phyloP scores from a whole-genome alignment of 148 eudicot species.

The Mesembryanthemum crystallinum region DNA sequence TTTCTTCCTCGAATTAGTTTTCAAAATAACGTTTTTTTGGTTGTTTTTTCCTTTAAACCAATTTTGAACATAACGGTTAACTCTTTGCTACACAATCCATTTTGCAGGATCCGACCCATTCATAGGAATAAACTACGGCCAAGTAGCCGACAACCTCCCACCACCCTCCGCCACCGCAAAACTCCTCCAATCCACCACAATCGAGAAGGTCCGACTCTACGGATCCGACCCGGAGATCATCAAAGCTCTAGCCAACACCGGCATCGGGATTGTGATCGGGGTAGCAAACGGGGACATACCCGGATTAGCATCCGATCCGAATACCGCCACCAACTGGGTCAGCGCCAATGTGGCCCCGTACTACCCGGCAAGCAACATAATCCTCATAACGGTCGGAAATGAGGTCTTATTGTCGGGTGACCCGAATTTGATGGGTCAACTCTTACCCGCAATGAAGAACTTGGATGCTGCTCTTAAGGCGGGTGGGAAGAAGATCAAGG shows the following conservation, averaged over 20 bases:
- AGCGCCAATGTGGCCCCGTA: slow-evolving; percentile 39
- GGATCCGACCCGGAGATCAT: slow-evolving; percentile 50
- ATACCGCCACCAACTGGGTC: slow-evolving; percentile 42
- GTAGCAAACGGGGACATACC: slow-evolving; percentile 52
- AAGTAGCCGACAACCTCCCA: slow-evolving; percentile 63
- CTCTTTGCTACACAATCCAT: background rate
- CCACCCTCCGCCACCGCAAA: slow-evolving; percentile 40
- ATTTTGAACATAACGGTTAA: background rate
- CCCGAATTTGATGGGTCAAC: slow-evolving; percentile 36
- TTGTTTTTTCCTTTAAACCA: no score
- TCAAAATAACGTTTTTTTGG: no score
- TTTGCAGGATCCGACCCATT: slow-evolving; percentile 40
- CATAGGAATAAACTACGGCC: slow-evolving; percentile 60
- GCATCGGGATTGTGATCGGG: slow-evolving; percentile 44
- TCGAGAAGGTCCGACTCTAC: slow-evolving; percentile 44
- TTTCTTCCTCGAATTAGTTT: background rate
- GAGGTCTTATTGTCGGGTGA: slow-evolving; percentile 48
- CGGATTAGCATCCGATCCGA: slow-evolving; percentile 40
- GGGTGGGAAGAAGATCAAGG: slow-evolving; percentile 35
- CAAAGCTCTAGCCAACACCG: slow-evolving; percentile 45
- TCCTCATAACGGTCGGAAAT: slow-evolving; percentile 49
- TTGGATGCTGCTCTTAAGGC: slow-evolving; percentile 38
- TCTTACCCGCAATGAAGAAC: slow-evolving; percentile 49
- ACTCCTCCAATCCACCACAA: slow-evolving; percentile 42
- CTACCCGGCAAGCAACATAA: slow-evolving; percentile 46